Evolutionary conservation across 73 alveolate species (phyloP).

Genomic region (Paramecium biaurelia): DNA sequence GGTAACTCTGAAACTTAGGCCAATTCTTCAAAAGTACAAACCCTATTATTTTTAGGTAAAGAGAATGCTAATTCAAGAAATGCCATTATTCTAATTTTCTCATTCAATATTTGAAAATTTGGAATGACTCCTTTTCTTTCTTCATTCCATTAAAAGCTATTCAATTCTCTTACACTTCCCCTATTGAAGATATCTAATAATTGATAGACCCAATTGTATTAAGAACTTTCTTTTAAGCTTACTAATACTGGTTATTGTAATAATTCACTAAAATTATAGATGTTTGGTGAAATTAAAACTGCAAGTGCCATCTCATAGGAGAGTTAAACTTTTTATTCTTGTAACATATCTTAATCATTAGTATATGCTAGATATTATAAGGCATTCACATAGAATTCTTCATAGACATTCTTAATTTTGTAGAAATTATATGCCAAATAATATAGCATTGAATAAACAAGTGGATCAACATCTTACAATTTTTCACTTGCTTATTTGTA

Average conservation of each 20-base stretch:
- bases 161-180: constrained; percentile 47
- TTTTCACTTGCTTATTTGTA: constrained; percentile 43
- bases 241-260: constrained; percentile 46
- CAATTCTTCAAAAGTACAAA: constrained; percentile 25
- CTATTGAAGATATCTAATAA: constrained; percentile 58
- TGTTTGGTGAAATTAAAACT: constrained; percentile 58
- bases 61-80: constrained; percentile 61
- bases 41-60: constrained; percentile 59
- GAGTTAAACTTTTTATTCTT: neutral
- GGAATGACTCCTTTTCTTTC: neutral
- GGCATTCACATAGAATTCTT: constrained; percentile 61
- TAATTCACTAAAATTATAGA: constrained; percentile 63
- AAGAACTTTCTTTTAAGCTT: neutral
- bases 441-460: constrained; percentile 52
- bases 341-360: neutral
- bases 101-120: neutral
- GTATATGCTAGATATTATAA: constrained; percentile 60
- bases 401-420: constrained; percentile 45
- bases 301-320: constrained; percentile 64
- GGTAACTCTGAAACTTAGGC: constrained; percentile 34
- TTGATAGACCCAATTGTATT: constrained; percentile 48
- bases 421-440: constrained; percentile 52
- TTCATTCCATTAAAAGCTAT: neutral
- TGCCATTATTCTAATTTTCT: constrained; percentile 65
- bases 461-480: constrained; percentile 51